phyloP scores from a whole-genome alignment of 2,329 filamentous ascomycete genomes.

The Stachybotrys chartarum region DNA sequence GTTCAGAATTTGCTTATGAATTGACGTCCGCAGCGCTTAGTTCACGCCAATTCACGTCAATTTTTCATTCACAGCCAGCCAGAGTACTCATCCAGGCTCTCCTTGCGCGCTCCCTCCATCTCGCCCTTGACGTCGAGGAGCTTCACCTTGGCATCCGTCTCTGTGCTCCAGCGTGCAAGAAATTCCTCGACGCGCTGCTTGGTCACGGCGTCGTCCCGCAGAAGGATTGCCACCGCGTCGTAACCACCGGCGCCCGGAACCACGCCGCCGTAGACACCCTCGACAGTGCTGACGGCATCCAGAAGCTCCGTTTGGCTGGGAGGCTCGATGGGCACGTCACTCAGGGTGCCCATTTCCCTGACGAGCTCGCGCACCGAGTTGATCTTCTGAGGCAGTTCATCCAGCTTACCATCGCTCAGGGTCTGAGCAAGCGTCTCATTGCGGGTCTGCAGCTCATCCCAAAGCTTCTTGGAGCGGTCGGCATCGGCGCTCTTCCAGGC shows the following conservation, averaged over 20 bases:
- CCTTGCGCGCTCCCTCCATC: constrained; percentile 55
- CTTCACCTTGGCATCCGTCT: constrained; percentile 56
- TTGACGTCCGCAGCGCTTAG: too few species aligned
- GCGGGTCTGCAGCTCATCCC: constrained; percentile 64
- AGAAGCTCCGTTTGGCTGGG: constrained; percentile 75
- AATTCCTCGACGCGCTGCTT: constrained; percentile 52
- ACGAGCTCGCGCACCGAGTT: constrained; percentile 54
- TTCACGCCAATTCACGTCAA: background rate
- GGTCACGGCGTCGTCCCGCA: constrained; percentile 65
- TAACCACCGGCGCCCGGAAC: constrained; percentile 92
- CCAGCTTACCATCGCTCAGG: constrained; percentile 44
- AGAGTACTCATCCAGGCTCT: constrained; percentile 35
- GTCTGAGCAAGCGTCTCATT: constrained; percentile 66
- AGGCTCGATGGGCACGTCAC: constrained; percentile 84
- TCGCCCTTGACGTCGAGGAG: constrained; percentile 65
- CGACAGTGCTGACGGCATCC: constrained; percentile 63
- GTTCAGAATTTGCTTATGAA: too few species aligned
- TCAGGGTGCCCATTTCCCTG: constrained; percentile 65
- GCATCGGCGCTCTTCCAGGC: constrained; percentile 66
- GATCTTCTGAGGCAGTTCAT: constrained; percentile 39
- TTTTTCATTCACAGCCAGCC: constrained; percentile 31
- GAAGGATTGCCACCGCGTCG: constrained; percentile 77
- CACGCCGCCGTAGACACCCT: constrained; percentile 83
- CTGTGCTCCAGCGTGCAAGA: constrained; percentile 56
- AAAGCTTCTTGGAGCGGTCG: constrained; percentile 60